Conservation (phyloP, 495 filamentous ascomycete genomes). For the Neurospora sp. region DNA sequence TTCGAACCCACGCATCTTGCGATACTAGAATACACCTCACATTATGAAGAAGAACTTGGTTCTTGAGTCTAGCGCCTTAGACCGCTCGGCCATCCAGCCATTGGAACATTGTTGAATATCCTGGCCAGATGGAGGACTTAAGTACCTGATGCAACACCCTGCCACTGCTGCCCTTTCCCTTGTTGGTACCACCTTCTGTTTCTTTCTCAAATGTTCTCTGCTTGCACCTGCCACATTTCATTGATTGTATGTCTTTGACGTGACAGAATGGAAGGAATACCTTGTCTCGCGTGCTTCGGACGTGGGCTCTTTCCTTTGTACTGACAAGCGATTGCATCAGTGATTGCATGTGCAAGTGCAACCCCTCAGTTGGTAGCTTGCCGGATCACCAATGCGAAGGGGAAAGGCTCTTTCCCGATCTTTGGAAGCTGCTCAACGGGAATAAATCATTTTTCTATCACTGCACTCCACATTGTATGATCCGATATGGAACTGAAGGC, state of each 20-base stretch:
- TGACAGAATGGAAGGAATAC: not conserved
- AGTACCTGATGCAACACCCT: not conserved
- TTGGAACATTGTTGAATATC: not conserved
- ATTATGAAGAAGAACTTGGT: not conserved
- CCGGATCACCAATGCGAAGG: not conserved
- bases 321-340: no score
- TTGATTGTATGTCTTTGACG: not conserved
- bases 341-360: not conserved
- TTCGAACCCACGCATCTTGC: slow-evolving; percentile 3
- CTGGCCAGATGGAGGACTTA: fast-evolving
- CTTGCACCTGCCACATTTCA: not conserved
- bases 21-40: not conserved
- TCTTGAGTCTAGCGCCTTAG: slow-evolving; percentile 3
- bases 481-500: not conserved
- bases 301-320: not conserved
- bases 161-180: not conserved
- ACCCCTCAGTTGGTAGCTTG: not conserved
- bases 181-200: not conserved
- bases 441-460: not conserved
- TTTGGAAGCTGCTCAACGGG: not conserved
- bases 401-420: not conserved
- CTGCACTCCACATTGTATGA: not conserved
- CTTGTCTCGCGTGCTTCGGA: not conserved
- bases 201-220: not conserved
- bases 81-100: slow-evolving; percentile 3